Evolutionary conservation across 31 red algal species (phyloP).

Genomic region (Odonthalia washingtoniensis): DNA sequence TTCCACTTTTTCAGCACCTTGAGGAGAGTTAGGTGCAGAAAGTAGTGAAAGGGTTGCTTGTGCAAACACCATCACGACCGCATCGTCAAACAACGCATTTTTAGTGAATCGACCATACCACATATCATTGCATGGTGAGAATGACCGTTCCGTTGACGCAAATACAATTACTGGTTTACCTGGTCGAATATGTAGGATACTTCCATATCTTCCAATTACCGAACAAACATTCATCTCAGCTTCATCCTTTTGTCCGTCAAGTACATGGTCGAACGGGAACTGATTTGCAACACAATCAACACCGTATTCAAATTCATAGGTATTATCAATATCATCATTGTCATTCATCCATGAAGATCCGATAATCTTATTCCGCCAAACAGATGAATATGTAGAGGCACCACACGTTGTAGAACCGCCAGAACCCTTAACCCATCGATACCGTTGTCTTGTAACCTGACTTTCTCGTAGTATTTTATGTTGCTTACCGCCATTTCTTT

Average conservation of each 20-base stretch:
- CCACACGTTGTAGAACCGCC: not conserved
- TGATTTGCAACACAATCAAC: constrained; percentile 5
- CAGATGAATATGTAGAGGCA: too few relatives aligned
- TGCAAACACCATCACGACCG: constrained; percentile 64
- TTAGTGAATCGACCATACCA: constrained; percentile 58
- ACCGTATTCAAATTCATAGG: too few relatives aligned
- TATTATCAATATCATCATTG: not conserved
- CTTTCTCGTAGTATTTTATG: not conserved
- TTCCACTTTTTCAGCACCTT: too few relatives aligned
- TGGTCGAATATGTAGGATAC: constrained; percentile 58
- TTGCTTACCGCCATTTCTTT: not conserved
- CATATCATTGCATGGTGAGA: constrained; percentile 76
- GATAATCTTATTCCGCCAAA: not conserved
- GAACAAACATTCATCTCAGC: constrained; percentile 69
- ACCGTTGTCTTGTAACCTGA: not conserved
- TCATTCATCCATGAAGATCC: not conserved
- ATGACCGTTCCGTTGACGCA: constrained; percentile 52
- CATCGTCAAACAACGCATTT: constrained; percentile 42
- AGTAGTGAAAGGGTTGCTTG: constrained; percentile 56
- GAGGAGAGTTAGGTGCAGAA: constrained; percentile 48
- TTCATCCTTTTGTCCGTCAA: constrained; percentile 44
- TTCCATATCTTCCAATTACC: constrained; percentile 66
- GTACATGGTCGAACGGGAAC: constrained; percentile 51
- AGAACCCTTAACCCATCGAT: too few relatives aligned
- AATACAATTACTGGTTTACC: constrained; percentile 70